Conservation (phyloP, 306 rosid genomes). For the Leucaena leucocephala region DNA sequence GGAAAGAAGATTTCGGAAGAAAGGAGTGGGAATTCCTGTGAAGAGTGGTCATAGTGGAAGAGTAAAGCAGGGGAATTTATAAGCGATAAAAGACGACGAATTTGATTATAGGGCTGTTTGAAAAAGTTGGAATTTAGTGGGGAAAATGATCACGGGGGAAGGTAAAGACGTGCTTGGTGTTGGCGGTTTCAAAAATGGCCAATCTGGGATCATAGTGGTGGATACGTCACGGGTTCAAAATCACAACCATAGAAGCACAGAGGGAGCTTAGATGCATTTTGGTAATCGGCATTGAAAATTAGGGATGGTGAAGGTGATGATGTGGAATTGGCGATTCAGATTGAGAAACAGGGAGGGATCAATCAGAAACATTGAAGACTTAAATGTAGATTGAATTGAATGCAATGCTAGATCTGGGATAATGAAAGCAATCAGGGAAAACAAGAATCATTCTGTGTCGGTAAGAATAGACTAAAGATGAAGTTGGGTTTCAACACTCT, state of each 20-base stretch:
- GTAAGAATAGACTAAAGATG: too few relatives aligned
- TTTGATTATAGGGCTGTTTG: not conserved
- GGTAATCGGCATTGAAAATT: not conserved
- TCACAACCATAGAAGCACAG: not conserved
- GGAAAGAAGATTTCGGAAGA: conserved; percentile 41
- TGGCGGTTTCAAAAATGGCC: not conserved
- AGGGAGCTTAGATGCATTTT: not conserved
- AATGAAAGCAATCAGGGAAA: not conserved
- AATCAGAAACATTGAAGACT: not conserved
- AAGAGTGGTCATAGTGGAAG: conserved; percentile 8
- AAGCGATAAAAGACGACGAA: not conserved
- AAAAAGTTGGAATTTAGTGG: not conserved
- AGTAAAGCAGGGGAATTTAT: conserved; percentile 6
- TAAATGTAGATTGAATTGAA: not conserved
- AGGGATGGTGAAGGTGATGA: not conserved
- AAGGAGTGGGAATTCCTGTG: conserved; percentile 33
- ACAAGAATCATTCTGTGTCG: too few relatives aligned
- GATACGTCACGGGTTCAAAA: conserved; percentile 1
- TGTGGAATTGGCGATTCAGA: not conserved
- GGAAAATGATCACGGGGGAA: not conserved
- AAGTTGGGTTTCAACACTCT: too few relatives aligned
- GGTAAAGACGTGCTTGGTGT: not conserved
- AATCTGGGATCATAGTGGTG: not conserved
- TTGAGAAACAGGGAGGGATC: not conserved
- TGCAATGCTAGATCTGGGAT: not conserved